Conservation (phyloP, 352 stramenopile genomes). For the Phytopythium cucurbitacearum region DNA sequence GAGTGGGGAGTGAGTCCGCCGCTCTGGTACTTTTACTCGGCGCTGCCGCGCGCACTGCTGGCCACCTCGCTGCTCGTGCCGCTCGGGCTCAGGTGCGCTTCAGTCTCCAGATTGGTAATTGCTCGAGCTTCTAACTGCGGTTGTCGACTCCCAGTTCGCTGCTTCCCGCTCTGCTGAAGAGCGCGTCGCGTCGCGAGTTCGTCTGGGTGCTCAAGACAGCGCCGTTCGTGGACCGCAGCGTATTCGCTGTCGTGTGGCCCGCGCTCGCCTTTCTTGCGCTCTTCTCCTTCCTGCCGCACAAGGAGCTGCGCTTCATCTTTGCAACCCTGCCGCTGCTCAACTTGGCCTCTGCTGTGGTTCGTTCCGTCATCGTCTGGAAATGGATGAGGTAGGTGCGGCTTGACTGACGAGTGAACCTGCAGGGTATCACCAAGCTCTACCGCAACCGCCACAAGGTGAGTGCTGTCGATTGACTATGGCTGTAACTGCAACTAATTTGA, state of each 20-base stretch:
- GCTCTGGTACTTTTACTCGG: constrained; percentile 96
- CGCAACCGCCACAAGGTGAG: constrained; percentile 50
- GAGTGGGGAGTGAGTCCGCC: constrained; percentile 96
- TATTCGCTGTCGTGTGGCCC: constrained; percentile 57
- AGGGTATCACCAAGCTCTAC: constrained; percentile 74
- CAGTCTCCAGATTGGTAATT: neutral
- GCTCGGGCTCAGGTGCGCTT: constrained; percentile 61
- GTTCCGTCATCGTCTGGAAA: neutral
- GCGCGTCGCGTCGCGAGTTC: constrained; percentile 42
- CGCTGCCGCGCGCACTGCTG: constrained; percentile 89
- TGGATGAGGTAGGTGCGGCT: neutral
- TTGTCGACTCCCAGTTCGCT: constrained; percentile 26
- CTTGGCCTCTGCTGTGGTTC: constrained; percentile 87
- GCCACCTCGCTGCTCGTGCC: constrained; percentile 81
- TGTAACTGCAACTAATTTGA: neutral
- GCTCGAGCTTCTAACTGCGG: neutral
- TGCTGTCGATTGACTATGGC: neutral
- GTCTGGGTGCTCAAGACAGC: constrained; percentile 24
- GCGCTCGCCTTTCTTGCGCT: constrained; percentile 88
- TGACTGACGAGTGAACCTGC: neutral
- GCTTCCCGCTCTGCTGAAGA: constrained; percentile 32
- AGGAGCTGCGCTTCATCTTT: constrained; percentile 98
- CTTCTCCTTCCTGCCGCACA: constrained; percentile 97
- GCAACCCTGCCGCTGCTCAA: constrained; percentile 96
- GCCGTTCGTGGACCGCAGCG: constrained; percentile 42